A percentile compares a stretch with the other conserved stretches of the same genome.
These are phyloP conservation scores for Amaranthus palmeri DNA, from an alignment of 148 eudicot genomes.

Conservation along the genomic window DNA sequence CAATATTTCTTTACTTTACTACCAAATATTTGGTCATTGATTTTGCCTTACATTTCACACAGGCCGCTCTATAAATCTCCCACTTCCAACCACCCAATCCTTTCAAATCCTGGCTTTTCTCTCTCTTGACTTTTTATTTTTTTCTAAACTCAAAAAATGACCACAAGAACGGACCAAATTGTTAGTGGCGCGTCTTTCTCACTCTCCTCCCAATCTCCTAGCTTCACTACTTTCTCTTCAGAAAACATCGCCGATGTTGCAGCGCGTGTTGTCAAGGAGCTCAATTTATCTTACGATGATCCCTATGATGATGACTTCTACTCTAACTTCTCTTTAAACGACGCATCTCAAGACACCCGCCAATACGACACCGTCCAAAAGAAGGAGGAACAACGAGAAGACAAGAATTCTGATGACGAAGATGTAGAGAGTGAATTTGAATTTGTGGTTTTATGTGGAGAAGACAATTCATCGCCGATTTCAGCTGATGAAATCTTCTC, in stretches of 20 bases:
- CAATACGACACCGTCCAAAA: slow-evolving; percentile 6
- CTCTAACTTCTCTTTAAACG: slow-evolving; percentile 15
- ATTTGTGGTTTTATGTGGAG: slow-evolving; percentile 27
- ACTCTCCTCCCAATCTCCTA: slow-evolving; percentile 26
- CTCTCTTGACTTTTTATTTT: not conserved
- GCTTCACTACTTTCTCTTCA: slow-evolving; percentile 40
- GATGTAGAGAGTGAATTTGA: slow-evolving; percentile 39
- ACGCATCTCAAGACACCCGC: not conserved
- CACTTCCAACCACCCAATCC: slow-evolving; percentile 1
- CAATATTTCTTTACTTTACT: no score
- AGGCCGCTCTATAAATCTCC: slow-evolving; percentile 11
- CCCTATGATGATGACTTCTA: slow-evolving; percentile 17
- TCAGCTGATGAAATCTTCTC: slow-evolving; percentile 44
- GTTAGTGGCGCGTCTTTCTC: slow-evolving; percentile 19
- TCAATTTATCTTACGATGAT: slow-evolving; percentile 21
- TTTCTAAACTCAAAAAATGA: not conserved
- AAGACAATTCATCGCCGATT: slow-evolving; percentile 34
- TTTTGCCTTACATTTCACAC: not conserved
- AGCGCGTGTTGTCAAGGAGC: slow-evolving; percentile 41
- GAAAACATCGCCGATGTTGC: slow-evolving; percentile 39
- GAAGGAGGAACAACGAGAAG: not conserved
- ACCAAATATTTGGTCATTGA: slow-evolving; percentile 14
- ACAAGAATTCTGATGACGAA: not conserved
- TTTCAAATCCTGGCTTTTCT: not conserved
- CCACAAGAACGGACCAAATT: slow-evolving; percentile 3